Base-by-base conservation (phyloP, 164 flowering plant species). In the Umbilicus rupestris region DNA sequence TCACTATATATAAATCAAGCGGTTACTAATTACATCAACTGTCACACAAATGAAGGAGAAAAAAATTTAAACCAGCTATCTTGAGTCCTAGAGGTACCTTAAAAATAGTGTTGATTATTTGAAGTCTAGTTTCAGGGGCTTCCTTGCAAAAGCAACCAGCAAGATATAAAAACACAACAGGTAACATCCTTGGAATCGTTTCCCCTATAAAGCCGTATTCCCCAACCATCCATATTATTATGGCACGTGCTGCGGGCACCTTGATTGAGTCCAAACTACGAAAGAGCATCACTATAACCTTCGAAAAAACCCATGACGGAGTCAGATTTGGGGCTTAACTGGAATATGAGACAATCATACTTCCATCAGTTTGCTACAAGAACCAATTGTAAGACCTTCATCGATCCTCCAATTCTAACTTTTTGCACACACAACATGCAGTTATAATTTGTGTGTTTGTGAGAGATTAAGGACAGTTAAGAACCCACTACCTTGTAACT, bases 151-250 rank as follows among this genome's bases (percentile, higher is more conserved):
- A 95, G 78, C 87, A 77, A 71, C 77, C 68, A 64, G 92, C 93
- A 69, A 95, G 90, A 77, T 89, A 95, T 72, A 76, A 79, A 46
- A 87, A 81, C 66, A 95, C 73, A 7, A 83, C 72, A 66, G 74
- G 68, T 73, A 88, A 68, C 75, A 85, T 82, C 78, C 70, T 82
- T 31, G 90, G 84, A 59, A 89, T 82, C 49, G 78, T 79, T 39
- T 71, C 72, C 29, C 99, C 97, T 41, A 84, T 64, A 62, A 81
- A 76, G 68, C 80, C 74, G 66, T 92, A 95, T 76, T 91, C 97
- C 57, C 99, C 97, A 69, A 89, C 71, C 78, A 95, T 84, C 97
- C 97, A 91, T 66, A 92, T 75, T 73, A 95, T 79, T 73, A 83
- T 76, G 67, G 97, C 93, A 62, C 99, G 96, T 30, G 94, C 97